Evolutionary conservation across 1,139 yeast genomes (phyloP).

Genomic region (Candida tetrigidarum): DNA sequence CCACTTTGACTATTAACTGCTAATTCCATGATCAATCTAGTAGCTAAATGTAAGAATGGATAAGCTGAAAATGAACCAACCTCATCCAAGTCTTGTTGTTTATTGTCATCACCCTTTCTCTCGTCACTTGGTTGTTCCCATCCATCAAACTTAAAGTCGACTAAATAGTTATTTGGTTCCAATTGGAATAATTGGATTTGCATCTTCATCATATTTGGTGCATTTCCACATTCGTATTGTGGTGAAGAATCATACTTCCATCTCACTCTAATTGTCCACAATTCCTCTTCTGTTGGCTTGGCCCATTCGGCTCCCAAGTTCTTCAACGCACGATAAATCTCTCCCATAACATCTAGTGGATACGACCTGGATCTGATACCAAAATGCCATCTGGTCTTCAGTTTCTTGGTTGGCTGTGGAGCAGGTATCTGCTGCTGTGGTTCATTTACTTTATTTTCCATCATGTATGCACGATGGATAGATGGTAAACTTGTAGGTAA

Average conservation of each 20-base stretch:
- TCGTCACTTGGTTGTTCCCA: conserved; percentile 58
- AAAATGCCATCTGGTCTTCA: conserved; percentile 98
- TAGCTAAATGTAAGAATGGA: conserved; percentile 92
- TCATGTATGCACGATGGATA: conserved; percentile 93
- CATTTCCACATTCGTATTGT: conserved; percentile 26
- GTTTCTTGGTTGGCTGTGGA: conserved; percentile 69
- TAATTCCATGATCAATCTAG: conserved; percentile 91
- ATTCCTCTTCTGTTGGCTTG: conserved; percentile 86
- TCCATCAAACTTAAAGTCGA: conserved; percentile 97
- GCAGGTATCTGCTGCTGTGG: conserved; percentile 62
- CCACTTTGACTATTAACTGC: conserved; percentile 70
- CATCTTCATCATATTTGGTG: conserved; percentile 78
- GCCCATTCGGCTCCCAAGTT: conserved; percentile 99
- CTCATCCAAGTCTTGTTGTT: conserved; percentile 59
- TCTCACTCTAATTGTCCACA: conserved; percentile 97
- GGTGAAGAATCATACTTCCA: conserved; percentile 75
- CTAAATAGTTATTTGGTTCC: conserved; percentile 94
- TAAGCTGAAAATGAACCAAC: conserved; percentile 89
- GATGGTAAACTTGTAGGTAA: conserved; percentile 94
- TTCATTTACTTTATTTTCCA: conserved; percentile 44
- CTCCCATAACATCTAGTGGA: conserved; percentile 99
- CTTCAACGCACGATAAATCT: conserved; percentile 90
- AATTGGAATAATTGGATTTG: conserved; percentile 94
- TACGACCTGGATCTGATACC: conserved; percentile 96
- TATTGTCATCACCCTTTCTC: background rate